Evolutionary conservation across 805 yeast genomes (phyloP).

Genomic region (Candida endomychidarum): DNA sequence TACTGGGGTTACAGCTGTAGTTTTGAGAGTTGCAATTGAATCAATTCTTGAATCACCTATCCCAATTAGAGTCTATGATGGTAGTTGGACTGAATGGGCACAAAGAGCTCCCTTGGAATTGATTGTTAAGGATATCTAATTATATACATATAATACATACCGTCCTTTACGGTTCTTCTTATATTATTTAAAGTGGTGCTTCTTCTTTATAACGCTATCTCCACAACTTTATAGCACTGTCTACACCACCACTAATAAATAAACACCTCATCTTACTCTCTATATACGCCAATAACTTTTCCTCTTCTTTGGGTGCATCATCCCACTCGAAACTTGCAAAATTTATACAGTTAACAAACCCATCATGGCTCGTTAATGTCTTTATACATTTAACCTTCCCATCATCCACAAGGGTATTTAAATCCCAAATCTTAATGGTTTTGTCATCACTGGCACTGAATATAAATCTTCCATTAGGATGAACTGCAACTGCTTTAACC

Average conservation of each 20-base stretch:
- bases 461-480: constrained; percentile 72
- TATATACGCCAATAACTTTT: constrained; percentile 29
- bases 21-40: constrained; percentile 68
- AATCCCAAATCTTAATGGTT: constrained; percentile 75
- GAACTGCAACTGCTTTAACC: constrained; percentile 70
- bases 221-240: constrained; percentile 58
- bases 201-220: constrained; percentile 14
- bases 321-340: constrained; percentile 47
- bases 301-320: constrained; percentile 20
- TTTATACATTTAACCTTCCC: constrained; percentile 46
- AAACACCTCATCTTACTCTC: constrained; percentile 58
- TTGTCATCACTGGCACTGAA: constrained; percentile 80
- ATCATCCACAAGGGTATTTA: constrained; percentile 38
- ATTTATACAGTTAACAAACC: constrained; percentile 64
- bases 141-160: constrained; percentile 1
- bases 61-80: constrained; percentile 58
- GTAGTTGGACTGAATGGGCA: constrained; percentile 88
- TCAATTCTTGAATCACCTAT: constrained; percentile 35
- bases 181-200: no score
- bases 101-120: constrained; percentile 60
- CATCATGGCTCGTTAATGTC: constrained; percentile 64
- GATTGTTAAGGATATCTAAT: constrained; percentile 31
- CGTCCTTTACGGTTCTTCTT: no score
- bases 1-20: constrained; percentile 93
- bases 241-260: constrained; percentile 64